Evolutionary conservation across 2,329 filamentous ascomycete genomes (phyloP).

Genomic region (Chrysoporthe austroafricana): DNA sequence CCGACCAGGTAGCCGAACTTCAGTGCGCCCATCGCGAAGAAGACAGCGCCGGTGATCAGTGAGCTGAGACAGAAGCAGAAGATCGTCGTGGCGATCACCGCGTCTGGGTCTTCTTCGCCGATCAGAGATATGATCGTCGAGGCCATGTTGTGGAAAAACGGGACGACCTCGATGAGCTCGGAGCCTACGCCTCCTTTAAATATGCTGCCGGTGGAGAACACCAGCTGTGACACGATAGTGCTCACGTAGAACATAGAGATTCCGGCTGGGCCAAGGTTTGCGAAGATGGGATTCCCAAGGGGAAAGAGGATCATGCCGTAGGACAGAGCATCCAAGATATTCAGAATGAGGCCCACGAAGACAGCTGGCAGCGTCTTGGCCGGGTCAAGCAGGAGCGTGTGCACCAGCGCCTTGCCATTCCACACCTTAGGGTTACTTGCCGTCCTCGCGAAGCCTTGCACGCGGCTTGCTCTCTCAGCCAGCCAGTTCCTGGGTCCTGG

Average conservation of each 20-base stretch:
- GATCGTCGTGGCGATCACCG: slow-evolving; percentile 92
- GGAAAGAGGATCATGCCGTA: slow-evolving; percentile 98
- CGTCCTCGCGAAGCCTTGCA: slow-evolving; percentile 33
- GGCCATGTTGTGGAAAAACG: slow-evolving; percentile 99
- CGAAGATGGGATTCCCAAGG: slow-evolving; percentile 83
- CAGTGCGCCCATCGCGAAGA: slow-evolving; percentile 87
- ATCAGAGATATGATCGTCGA: slow-evolving; percentile 80
- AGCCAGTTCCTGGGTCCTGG: slow-evolving; percentile 41
- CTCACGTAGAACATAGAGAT: slow-evolving; percentile 99
- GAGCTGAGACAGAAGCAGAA: slow-evolving; percentile 89
- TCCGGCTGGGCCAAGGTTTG: slow-evolving; percentile 83
- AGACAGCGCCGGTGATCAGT: slow-evolving; percentile 86
- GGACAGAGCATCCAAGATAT: slow-evolving; percentile 91
- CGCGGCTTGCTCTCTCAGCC: slow-evolving; percentile 33
- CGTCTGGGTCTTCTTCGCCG: slow-evolving; percentile 78
- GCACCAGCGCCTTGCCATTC: slow-evolving; percentile 68
- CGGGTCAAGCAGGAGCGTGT: slow-evolving; percentile 67
- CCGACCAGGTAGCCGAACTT: slow-evolving; percentile 90
- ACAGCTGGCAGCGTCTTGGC: slow-evolving; percentile 80
- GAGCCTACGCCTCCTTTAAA: slow-evolving; percentile 93
- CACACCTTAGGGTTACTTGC: slow-evolving; percentile 70
- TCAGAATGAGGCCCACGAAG: slow-evolving; percentile 84
- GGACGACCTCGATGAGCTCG: slow-evolving; percentile 97
- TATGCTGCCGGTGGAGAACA: slow-evolving; percentile 83
- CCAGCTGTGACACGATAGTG: slow-evolving; percentile 90